Conservation (phyloP, 2,329 filamentous ascomycete genomes). For the Stylonectria norvegica region DNA sequence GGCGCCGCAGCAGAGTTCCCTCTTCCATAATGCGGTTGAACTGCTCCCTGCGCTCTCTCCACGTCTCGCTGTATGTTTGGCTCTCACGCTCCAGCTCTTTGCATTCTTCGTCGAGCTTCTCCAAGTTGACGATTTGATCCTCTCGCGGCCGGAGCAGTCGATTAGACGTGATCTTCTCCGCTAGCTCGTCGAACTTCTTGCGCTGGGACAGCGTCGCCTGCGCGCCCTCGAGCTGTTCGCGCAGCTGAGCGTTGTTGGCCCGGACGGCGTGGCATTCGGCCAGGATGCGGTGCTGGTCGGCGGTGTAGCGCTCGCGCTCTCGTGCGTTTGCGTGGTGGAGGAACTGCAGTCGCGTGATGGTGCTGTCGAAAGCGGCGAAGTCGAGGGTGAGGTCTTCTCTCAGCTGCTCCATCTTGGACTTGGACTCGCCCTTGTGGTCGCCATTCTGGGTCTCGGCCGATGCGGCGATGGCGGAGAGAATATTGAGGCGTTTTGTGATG, state of each 20-base stretch:
- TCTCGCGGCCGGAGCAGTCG: conserved; percentile 76
- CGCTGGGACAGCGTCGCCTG: conserved; percentile 72
- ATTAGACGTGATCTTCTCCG: conserved; percentile 82
- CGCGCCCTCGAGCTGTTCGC: conserved; percentile 72
- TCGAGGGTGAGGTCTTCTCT: conserved; percentile 83
- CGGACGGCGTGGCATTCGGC: conserved; percentile 74
- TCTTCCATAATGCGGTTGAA: conserved; percentile 88
- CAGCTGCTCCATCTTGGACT: conserved; percentile 60
- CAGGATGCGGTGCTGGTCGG: conserved; percentile 75
- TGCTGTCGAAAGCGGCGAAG: conserved; percentile 83
- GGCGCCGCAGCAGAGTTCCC: conserved; percentile 76
- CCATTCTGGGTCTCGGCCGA: conserved; percentile 35
- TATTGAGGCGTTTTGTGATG: conserved; percentile 75
- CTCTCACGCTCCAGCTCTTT: conserved; percentile 82
- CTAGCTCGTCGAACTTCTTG: conserved; percentile 82
- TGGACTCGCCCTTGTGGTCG: conserved; percentile 41
- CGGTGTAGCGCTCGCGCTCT: conserved; percentile 79
- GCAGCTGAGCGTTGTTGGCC: conserved; percentile 68
- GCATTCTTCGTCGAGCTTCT: conserved; percentile 85
- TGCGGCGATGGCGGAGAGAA: conserved; percentile 57
- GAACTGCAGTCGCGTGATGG: conserved; percentile 83
- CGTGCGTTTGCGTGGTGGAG: conserved; percentile 76
- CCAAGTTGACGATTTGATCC: conserved; percentile 73
- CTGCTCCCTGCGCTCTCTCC: conserved; percentile 80
- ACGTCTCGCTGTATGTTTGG: conserved; percentile 74